A percentile compares a stretch with the other conserved stretches of the same genome.
phyloP scores from a whole-genome alignment of 805 yeast species.

The Ogataea kodamae region DNA sequence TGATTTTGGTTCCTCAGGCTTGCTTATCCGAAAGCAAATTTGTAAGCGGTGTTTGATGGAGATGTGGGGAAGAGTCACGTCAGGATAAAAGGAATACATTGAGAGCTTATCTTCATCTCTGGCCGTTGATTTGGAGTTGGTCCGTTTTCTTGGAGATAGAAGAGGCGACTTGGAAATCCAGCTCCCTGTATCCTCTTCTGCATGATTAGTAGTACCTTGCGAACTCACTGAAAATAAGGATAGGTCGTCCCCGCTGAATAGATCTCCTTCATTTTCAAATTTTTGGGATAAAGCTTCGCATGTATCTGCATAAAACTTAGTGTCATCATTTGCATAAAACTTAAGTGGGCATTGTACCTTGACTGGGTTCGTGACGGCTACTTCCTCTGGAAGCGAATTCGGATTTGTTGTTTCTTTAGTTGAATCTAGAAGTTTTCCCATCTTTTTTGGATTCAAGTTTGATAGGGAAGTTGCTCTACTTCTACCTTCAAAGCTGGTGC shows the following conservation, averaged over 20 bases:
- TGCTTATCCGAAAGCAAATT: conserved; percentile 64
- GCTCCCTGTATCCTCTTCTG: conserved; percentile 17
- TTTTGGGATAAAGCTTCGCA: conserved; percentile 26
- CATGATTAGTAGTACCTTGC: conserved; percentile 16
- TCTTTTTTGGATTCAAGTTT: conserved; percentile 12
- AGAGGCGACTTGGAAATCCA: conserved; percentile 25
- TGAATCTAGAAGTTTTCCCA: conserved; percentile 24
- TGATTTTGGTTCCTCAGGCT: conserved; percentile 45
- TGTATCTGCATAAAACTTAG: conserved; percentile 24
- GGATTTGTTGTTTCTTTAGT: conserved; percentile 3
- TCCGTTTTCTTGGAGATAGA: conserved; percentile 17
- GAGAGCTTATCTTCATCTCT: conserved; percentile 18
- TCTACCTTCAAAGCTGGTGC: conserved; percentile 8
- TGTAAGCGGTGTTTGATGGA: conserved; percentile 66
- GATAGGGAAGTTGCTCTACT: conserved; percentile 22
- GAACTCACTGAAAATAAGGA: conserved; percentile 30
- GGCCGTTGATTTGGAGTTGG: conserved; percentile 9
- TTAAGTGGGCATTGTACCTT: conserved; percentile 35
- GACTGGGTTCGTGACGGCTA: conserved; percentile 35
- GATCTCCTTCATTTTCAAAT: conserved; percentile 19
- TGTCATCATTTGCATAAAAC: conserved; percentile 32
- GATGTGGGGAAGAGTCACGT: conserved; percentile 59
- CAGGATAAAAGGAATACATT: conserved; percentile 48
- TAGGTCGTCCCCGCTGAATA: conserved; percentile 19
- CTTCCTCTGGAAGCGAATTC: conserved; percentile 22